Conservation (phyloP, 129 eudicot species). For the Calendula officinalis region DNA sequence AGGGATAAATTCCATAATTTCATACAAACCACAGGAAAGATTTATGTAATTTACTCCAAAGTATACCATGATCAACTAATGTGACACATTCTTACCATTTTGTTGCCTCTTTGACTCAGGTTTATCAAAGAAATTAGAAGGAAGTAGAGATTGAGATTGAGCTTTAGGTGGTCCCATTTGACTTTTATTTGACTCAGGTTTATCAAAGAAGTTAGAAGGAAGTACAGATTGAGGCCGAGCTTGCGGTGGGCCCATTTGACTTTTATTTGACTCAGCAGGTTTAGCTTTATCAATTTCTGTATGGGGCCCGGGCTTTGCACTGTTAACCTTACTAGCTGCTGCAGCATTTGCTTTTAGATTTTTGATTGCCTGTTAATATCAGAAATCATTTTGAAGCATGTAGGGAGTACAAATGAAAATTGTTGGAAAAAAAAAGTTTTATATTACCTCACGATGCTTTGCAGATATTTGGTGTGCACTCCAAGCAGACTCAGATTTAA, state of each 20-base stretch:
- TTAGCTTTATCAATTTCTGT: constrained; percentile 44
- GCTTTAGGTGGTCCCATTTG: constrained; percentile 42
- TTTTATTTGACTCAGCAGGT: constrained; percentile 28
- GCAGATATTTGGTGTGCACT: constrained; percentile 85
- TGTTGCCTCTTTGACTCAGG: constrained; percentile 62
- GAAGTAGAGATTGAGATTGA: constrained; percentile 54
- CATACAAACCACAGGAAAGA: background rate
- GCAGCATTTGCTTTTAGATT: constrained; percentile 79
- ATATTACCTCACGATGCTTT: constrained; percentile 82
- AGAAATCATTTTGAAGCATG: background rate
- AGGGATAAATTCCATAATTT: no score
- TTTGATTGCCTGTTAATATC: constrained; percentile 63
- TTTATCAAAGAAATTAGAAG: constrained; percentile 73
- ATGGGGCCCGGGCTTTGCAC: constrained; percentile 40
- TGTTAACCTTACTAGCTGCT: constrained; percentile 48
- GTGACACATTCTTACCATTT: constrained; percentile 44
- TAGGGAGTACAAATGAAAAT: background rate
- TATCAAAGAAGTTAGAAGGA: constrained; percentile 70
- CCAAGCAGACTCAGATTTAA: constrained; percentile 89
- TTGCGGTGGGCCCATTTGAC: constrained; percentile 27
- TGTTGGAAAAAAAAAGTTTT: background rate
- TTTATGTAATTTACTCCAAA: background rate
- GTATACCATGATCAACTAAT: no score
- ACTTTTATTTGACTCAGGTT: constrained; percentile 37
- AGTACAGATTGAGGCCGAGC: constrained; percentile 38